Evolutionary conservation across 2,329 filamentous ascomycete genomes (phyloP).

Genomic region (Tolypocladium capitatum): DNA sequence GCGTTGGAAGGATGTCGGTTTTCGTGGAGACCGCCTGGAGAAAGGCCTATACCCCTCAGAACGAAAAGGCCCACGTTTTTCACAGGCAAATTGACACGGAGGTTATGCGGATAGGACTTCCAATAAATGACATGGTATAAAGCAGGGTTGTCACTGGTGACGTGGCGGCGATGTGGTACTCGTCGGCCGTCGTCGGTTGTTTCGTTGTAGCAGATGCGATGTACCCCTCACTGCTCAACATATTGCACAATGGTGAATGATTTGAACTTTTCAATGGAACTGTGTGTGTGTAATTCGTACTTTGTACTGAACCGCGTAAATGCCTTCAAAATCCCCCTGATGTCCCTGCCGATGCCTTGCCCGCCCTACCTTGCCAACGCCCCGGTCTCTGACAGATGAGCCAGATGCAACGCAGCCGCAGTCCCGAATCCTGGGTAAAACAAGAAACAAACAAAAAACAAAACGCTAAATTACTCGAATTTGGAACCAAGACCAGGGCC

Average conservation of each 20-base stretch:
- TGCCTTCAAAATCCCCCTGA: background rate
- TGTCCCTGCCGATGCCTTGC: background rate
- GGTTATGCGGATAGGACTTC: slow-evolving; percentile 20
- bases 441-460: background rate
- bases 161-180: too few species aligned
- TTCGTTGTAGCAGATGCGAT: background rate
- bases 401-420: background rate
- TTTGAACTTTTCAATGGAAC: background rate
- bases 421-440: too few species aligned
- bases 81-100: slow-evolving; percentile 19
- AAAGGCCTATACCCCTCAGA: slow-evolving; percentile 26
- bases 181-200: too few species aligned
- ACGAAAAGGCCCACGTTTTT: slow-evolving; percentile 19
- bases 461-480: background rate
- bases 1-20: slow-evolving; percentile 26
- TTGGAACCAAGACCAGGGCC: background rate
- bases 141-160: background rate
- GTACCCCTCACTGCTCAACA: background rate
- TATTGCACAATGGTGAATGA: background rate
- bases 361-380: background rate
- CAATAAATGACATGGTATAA: slow-evolving; percentile 14
- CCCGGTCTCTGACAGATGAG: background rate
- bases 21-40: slow-evolving; percentile 24
- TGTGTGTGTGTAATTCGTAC: too few species aligned
- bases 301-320: background rate